A percentile compares a stretch with the other conserved stretches of the same genome.
These are phyloP conservation scores for Candida sojae DNA, from an alignment of 1,139 yeast genomes.

Conservation along the genomic window DNA sequence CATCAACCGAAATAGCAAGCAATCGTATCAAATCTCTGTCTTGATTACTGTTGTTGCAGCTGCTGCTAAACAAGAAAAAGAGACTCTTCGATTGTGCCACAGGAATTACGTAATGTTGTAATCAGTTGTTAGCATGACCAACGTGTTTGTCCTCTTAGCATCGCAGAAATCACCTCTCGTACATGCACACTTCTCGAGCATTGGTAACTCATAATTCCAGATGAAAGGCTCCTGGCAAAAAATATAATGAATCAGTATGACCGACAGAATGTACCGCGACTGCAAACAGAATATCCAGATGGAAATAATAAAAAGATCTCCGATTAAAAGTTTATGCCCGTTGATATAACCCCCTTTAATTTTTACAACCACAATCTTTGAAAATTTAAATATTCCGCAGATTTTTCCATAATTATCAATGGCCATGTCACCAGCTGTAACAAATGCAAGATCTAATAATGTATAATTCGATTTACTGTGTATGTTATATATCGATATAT, in stretches of 20 bases:
- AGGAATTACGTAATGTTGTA: neutral
- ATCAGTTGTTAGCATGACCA: neutral
- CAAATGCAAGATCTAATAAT: neutral
- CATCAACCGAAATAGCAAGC: slow-evolving; percentile 1
- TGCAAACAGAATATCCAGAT: neutral
- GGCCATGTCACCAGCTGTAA: neutral
- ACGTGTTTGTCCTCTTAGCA: neutral
- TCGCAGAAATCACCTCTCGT: no score
- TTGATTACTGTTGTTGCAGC: no score
- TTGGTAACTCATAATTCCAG: no score
- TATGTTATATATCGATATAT: neutral
- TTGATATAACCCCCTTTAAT: no score
- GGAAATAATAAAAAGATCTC: neutral
- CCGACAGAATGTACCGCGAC: neutral
- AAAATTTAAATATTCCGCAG: neutral
- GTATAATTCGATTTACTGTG: no score
- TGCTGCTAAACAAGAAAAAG: no score
- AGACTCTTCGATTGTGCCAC: neutral
- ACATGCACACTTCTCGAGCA: no score
- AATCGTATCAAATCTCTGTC: neutral
- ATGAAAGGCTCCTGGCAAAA: no score
- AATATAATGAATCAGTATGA: no score
- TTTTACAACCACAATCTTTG: no score
- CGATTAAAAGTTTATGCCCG: neutral
- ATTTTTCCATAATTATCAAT: neutral